Conservation (phyloP, 2,329 filamentous ascomycete genomes). For the Trichoderma gracile region DNA sequence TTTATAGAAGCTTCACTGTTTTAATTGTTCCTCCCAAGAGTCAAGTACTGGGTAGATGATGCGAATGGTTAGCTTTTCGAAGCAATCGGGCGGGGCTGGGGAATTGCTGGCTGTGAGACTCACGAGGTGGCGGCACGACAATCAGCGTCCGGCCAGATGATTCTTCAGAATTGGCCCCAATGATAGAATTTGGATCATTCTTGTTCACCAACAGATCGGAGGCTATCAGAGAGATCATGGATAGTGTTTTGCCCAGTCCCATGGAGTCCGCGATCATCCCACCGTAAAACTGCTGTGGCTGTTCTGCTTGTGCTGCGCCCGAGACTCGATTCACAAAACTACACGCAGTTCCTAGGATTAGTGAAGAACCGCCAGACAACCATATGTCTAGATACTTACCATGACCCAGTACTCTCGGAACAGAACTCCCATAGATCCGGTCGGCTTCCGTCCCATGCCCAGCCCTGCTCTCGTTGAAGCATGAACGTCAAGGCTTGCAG, state of each 20-base stretch:
- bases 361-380: no score
- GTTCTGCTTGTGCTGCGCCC: conserved; percentile 32
- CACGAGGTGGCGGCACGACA: conserved; percentile 14
- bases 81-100: neutral
- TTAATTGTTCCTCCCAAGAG: conserved; percentile 14
- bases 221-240: conserved; percentile 46
- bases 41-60: neutral
- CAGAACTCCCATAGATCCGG: conserved; percentile 41
- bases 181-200: neutral
- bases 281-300: conserved; percentile 42
- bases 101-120: neutral
- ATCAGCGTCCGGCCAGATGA: conserved; percentile 9
- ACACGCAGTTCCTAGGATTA: neutral
- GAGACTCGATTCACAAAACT: conserved; percentile 43
- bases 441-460: conserved; percentile 34
- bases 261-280: conserved; percentile 51
- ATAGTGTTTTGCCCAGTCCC: conserved; percentile 50
- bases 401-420: conserved; percentile 25
- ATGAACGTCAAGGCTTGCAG: conserved; percentile 48
- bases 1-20: neutral
- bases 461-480: conserved; percentile 41
- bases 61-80: neutral
- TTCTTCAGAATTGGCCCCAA: neutral
- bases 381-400: neutral
- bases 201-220: conserved; percentile 22